These are phyloP conservation scores for Exophiala spinifera DNA, from an alignment of 2,329 filamentous ascomycete species.

Conservation along the genomic window DNA sequence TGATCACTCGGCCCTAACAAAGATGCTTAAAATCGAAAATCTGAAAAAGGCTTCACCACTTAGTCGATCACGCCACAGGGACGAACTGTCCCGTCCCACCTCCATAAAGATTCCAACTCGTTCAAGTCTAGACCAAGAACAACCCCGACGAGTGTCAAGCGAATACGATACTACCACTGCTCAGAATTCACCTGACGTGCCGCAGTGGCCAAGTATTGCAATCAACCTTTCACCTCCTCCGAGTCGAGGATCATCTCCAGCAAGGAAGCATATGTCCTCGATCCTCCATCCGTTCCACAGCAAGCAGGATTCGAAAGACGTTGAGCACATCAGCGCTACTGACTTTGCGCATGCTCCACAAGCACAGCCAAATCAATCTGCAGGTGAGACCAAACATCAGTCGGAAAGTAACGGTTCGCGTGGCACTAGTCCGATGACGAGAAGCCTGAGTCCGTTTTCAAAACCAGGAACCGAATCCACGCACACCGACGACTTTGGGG, in stretches of 20 bases:
- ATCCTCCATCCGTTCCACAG: constrained; percentile 40
- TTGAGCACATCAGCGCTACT: constrained; percentile 43
- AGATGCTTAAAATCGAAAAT: constrained; percentile 12
- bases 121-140: constrained; percentile 21
- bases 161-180: constrained; percentile 46
- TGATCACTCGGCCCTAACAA: constrained; percentile 21
- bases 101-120: constrained; percentile 4
- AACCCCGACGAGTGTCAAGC: constrained; percentile 36
- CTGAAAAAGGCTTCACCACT: constrained; percentile 16
- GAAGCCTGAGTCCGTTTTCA: constrained; percentile 21
- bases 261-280: constrained; percentile 51
- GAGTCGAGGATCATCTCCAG: constrained; percentile 63
- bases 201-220: constrained; percentile 57
- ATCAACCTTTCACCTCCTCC: constrained; percentile 61
- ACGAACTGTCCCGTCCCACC: constrained; percentile 10
- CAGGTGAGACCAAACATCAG: constrained; percentile 9
- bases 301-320: constrained; percentile 21
- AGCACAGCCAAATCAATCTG: not conserved
- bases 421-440: constrained; percentile 25
- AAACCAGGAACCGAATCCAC: constrained; percentile 10
- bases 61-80: constrained; percentile 14
- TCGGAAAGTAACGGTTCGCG: constrained; percentile 16
- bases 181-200: constrained; percentile 38
- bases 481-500: constrained; percentile 8
- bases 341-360: constrained; percentile 28